Evolutionary conservation across 768 basidiomycete species (phyloP), one percentile per base, ranked within the genome.

Genomic region (Lentinula sp.): DNA sequence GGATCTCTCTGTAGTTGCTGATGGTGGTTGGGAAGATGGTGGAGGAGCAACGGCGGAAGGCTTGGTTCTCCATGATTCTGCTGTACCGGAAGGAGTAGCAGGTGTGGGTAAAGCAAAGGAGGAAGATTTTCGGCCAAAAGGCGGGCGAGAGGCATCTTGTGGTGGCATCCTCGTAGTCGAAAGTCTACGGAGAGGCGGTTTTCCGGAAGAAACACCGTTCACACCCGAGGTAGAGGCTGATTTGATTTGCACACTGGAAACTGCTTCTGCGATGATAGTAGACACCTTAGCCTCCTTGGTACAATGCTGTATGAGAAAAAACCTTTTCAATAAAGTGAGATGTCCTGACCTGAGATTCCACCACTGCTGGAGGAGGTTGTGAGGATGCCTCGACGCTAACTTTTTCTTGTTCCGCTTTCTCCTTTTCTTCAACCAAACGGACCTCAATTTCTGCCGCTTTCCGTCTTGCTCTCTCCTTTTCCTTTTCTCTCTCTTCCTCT

Each of bases 371-470:
- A 33, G 28, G 50, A 33, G 28, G 50, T 36, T 51, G 28, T 32
- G 50, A 16, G 23, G 18, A 20, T 4, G 20, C 46, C 10, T 48
- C 46, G 3, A 23, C 23, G 32, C 15, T 15, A 3, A 15, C 23
- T 23, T 42, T 32, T 20, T 55, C 39, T 10, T 55, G 16, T 42
- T 57, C 28, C 16, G n/a, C 15, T 48, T n/a, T 48, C n/a, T 48
- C 46, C 20, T 9, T 79, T 65, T 76, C 78, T 12, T 68, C 67
- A 60, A 75, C 75, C 69, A 88, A 83, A 68, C 78, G 85, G 59
- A 79, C 87, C 72, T 91, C 90, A 23, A 92, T 70, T 69, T 90
- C 89, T 10, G 79, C 81, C 32, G 91, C 93, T 72, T 95, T 96
- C 73, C 76, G 82, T 63, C 83, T 79, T 13, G 93, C 94, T 15